phyloP scores from a whole-genome alignment of 1,139 yeast genomes.

The Lodderomyces margitis region DNA sequence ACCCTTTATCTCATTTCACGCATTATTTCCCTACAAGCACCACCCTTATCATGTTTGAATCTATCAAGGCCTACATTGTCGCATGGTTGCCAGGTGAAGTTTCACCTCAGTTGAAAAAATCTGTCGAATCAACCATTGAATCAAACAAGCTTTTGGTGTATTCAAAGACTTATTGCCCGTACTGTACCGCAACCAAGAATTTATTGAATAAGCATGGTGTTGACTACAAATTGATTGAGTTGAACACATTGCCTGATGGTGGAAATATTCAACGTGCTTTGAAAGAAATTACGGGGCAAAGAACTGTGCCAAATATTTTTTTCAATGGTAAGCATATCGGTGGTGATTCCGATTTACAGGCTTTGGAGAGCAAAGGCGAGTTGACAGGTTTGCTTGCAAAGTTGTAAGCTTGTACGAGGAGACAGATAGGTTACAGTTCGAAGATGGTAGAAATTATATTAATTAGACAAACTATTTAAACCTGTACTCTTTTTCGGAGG shows the following conservation, averaged over 20 bases:
- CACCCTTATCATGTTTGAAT: not conserved
- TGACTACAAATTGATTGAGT: constrained; percentile 23
- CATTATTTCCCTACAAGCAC: not conserved
- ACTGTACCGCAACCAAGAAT: constrained; percentile 25
- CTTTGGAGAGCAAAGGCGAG: constrained; percentile 31
- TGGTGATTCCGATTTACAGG: constrained; percentile 80
- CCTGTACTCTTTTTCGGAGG: no score
- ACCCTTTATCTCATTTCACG: not conserved
- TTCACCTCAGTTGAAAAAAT: constrained; percentile 19
- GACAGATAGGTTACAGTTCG: no score
- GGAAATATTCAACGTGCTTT: constrained; percentile 63
- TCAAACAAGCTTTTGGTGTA: constrained; percentile 21
- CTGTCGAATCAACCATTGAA: constrained; percentile 19
- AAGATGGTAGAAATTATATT: no score
- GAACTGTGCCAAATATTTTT: constrained; percentile 84
- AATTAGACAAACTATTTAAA: no score
- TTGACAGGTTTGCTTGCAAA: constrained; percentile 16
- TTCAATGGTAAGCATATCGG: constrained; percentile 85
- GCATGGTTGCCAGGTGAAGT: constrained; percentile 14
- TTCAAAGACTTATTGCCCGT: constrained; percentile 28
- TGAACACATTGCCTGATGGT: constrained; percentile 22
- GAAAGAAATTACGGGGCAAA: constrained; percentile 70
- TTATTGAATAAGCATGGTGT: constrained; percentile 17
- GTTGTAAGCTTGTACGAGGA: no score
- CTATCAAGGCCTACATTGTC: not conserved